phyloP scores from a whole-genome alignment of 192 early-diverging fungal species.

The Chytriomyces hyalinus region DNA sequence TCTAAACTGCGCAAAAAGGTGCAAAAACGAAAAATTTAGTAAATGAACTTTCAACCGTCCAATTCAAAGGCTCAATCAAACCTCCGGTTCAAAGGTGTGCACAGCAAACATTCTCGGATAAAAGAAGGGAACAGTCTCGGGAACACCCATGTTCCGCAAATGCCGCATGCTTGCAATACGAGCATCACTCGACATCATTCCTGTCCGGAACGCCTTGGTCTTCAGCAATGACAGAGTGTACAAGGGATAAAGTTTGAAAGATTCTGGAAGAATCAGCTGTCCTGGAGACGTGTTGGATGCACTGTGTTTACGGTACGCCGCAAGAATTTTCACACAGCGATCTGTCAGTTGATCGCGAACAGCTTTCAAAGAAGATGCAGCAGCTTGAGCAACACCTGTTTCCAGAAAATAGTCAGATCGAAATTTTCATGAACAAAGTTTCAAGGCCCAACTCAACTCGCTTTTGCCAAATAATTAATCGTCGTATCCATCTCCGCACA shows the following conservation, averaged over 20 bases:
- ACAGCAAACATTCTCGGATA: conserved; percentile 83
- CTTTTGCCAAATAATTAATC: conserved; percentile 83
- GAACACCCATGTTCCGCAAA: conserved; percentile 76
- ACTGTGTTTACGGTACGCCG: conserved; percentile 90
- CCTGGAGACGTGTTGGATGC: conserved; percentile 86
- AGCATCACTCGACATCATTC: conserved; percentile 76
- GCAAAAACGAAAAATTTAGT: conserved; percentile 38
- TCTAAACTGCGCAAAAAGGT: conserved; percentile 47
- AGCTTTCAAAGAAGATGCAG: conserved; percentile 69
- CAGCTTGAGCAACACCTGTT: conserved; percentile 73
- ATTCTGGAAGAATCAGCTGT: conserved; percentile 95
- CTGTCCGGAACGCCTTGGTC: conserved; percentile 77
- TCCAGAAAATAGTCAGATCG: background rate
- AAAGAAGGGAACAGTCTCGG: conserved; percentile 76
- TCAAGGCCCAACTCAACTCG: conserved; percentile 21
- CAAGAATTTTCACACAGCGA: conserved; percentile 85
- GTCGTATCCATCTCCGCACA: conserved; percentile 91
- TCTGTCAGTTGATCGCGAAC: conserved; percentile 85
- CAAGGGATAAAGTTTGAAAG: conserved; percentile 91
- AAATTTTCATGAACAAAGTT: conserved; percentile 43
- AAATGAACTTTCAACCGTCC: conserved; percentile 5
- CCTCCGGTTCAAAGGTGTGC: conserved; percentile 64
- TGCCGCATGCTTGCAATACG: conserved; percentile 80
- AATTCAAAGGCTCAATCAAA: conserved; percentile 30
- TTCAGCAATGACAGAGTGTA: conserved; percentile 86